Evolutionary conservation across 148 eudicot species (phyloP).

Genomic region (Camellia sinensis): DNA sequence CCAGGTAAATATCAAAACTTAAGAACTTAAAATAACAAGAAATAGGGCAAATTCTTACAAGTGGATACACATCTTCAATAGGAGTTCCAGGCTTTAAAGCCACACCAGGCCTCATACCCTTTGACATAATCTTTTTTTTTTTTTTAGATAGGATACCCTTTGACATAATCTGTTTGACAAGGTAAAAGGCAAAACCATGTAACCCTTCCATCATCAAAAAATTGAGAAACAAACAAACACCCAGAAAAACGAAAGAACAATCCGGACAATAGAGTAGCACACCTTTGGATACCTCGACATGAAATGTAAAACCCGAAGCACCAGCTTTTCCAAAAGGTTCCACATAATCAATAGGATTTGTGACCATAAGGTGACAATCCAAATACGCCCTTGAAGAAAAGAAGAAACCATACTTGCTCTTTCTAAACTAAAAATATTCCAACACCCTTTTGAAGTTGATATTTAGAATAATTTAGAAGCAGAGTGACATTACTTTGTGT

Average conservation of each 20-base stretch:
- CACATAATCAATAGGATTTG: conserved; percentile 84
- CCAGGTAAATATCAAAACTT: neutral
- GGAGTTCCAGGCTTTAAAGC: conserved; percentile 85
- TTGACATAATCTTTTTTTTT: conserved; percentile 59
- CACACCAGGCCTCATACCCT: conserved; percentile 88
- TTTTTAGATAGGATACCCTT: too few relatives aligned
- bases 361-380: conserved; percentile 98
- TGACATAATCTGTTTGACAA: conserved; percentile 60
- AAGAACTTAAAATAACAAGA: conserved; percentile 7
- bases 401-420: neutral
- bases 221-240: neutral
- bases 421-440: neutral
- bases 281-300: conserved; percentile 87
- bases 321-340: conserved; percentile 94
- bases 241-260: neutral
- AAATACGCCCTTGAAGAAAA: conserved; percentile 61
- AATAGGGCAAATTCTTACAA: conserved; percentile 38
- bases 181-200: conserved; percentile 19
- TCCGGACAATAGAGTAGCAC: neutral
- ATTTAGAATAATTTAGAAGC: neutral
- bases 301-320: conserved; percentile 95
- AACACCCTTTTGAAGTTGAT: too few relatives aligned
- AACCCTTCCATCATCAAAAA: neutral
- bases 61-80: conserved; percentile 75
- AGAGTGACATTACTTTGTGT: conserved; percentile 55